Evolutionary conservation across 2,329 filamentous ascomycete species (phyloP).

Genomic region (Ceratocystis alfenasii): DNA sequence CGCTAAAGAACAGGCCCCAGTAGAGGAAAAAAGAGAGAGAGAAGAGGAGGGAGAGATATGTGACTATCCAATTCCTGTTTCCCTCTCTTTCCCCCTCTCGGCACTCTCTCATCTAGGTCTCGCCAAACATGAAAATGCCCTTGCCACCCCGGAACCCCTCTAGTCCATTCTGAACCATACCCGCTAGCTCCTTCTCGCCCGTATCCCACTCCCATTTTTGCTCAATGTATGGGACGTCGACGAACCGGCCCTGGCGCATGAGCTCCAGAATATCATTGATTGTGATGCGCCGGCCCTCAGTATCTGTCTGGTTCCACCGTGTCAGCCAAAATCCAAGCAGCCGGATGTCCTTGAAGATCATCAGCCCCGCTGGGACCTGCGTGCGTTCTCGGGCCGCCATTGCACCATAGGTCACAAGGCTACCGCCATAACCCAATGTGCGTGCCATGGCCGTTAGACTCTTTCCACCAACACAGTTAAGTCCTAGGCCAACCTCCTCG

Average conservation of each 20-base stretch:
- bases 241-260: slow-evolving; percentile 64
- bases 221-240: slow-evolving; percentile 70
- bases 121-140: slow-evolving; percentile 71
- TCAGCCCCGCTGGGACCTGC: slow-evolving; percentile 62
- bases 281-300: slow-evolving; percentile 61
- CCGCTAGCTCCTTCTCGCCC: slow-evolving; percentile 52
- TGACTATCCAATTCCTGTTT: too few species aligned
- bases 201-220: slow-evolving; percentile 77
- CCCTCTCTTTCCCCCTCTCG: too few species aligned
- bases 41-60: too few species aligned
- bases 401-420: slow-evolving; percentile 86
- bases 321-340: slow-evolving; percentile 95
- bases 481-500: slow-evolving; percentile 60
- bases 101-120: slow-evolving; percentile 34
- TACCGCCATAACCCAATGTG: slow-evolving; percentile 53
- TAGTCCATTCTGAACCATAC: slow-evolving; percentile 70
- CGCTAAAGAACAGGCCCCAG: not conserved
- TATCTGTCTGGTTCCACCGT: slow-evolving; percentile 68
- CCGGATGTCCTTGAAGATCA: slow-evolving; percentile 86
- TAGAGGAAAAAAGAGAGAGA: not conserved
- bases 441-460: slow-evolving; percentile 68
- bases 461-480: slow-evolving; percentile 93
- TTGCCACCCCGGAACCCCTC: slow-evolving; percentile 79
- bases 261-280: slow-evolving; percentile 74
- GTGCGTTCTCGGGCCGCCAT: slow-evolving; percentile 79